phyloP scores from a whole-genome alignment of 306 rosid genomes.

The Quercus agrifolia region DNA sequence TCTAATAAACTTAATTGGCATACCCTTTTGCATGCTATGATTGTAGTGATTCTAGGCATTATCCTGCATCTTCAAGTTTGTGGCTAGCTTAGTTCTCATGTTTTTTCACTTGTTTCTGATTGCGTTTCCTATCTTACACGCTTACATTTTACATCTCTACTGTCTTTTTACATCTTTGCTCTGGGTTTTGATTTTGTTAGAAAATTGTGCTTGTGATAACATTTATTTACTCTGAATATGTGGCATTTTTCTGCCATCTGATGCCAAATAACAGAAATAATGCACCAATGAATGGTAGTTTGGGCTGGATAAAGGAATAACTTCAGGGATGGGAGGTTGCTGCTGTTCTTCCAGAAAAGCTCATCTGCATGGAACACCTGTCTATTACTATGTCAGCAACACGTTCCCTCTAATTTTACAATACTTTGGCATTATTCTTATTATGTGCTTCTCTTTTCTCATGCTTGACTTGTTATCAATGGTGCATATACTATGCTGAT shows the following conservation, averaged over 20 bases:
- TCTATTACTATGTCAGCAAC: conserved; percentile 68
- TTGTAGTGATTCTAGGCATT: neutral
- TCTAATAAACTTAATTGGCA: neutral
- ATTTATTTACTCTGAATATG: neutral
- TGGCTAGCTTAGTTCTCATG: neutral
- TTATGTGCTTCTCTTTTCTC: neutral
- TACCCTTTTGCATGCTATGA: neutral
- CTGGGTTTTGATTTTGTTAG: neutral
- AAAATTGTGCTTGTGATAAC: conserved; percentile 5
- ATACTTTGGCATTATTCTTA: neutral
- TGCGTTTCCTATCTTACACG: neutral
- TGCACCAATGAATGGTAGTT: conserved; percentile 25
- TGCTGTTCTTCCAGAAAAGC: conserved; percentile 83
- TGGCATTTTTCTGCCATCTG: conserved; percentile 13
- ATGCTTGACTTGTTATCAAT: conserved; percentile 16
- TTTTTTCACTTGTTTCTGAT: neutral
- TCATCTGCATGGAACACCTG: conserved; percentile 66
- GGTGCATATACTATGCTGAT: conserved; percentile 1
- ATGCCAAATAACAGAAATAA: conserved; percentile 30
- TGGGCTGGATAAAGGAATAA: conserved; percentile 32
- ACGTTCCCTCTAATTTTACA: conserved; percentile 19
- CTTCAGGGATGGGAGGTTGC: conserved; percentile 74
- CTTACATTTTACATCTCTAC: neutral
- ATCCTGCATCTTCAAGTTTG: neutral
- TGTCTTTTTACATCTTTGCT: neutral